Evolutionary conservation across 106 monocot genomes (phyloP).

Genomic region (Platanthera zijinensis): DNA sequence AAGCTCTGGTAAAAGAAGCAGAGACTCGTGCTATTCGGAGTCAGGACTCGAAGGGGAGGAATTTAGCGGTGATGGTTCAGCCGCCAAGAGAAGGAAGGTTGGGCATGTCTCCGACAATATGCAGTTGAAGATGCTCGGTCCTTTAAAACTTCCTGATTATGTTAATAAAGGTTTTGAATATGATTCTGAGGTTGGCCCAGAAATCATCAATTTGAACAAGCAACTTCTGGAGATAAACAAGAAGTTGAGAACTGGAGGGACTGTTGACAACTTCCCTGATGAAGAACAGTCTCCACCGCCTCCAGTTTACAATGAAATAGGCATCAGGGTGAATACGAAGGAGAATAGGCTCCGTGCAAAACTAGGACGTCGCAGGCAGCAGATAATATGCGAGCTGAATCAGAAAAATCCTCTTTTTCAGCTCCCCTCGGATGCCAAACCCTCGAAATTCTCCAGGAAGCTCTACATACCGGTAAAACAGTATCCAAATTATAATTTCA

Average conservation of each 20-base stretch:
- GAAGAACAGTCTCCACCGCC: constrained; percentile 24
- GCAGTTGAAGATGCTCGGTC: constrained; percentile 22
- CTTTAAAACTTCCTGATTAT: constrained; percentile 27
- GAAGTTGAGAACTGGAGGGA: constrained; percentile 11
- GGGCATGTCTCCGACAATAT: constrained; percentile 9
- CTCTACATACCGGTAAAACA: constrained; percentile 57
- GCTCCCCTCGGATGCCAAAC: constrained; percentile 13
- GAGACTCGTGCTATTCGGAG: constrained; percentile 8
- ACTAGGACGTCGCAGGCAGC: constrained; percentile 18
- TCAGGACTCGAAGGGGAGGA: neutral
- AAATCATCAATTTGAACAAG: constrained; percentile 21
- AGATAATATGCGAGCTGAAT: constrained; percentile 30
- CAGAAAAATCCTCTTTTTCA: constrained; percentile 20
- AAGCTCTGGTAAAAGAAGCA: constrained; percentile 23
- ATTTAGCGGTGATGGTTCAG: neutral
- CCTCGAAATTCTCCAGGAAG: constrained; percentile 35
- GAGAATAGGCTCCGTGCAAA: neutral
- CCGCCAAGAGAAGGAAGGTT: constrained; percentile 23
- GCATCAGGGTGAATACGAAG: constrained; percentile 12
- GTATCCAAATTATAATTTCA: constrained; percentile 54
- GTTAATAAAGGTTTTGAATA: neutral
- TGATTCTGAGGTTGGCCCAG: neutral
- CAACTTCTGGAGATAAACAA: constrained; percentile 17
- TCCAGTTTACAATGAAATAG: constrained; percentile 16
- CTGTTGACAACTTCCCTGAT: constrained; percentile 16